phyloP scores from a whole-genome alignment of 352 stramenopile genomes.

The Globisporangium camurandrum region DNA sequence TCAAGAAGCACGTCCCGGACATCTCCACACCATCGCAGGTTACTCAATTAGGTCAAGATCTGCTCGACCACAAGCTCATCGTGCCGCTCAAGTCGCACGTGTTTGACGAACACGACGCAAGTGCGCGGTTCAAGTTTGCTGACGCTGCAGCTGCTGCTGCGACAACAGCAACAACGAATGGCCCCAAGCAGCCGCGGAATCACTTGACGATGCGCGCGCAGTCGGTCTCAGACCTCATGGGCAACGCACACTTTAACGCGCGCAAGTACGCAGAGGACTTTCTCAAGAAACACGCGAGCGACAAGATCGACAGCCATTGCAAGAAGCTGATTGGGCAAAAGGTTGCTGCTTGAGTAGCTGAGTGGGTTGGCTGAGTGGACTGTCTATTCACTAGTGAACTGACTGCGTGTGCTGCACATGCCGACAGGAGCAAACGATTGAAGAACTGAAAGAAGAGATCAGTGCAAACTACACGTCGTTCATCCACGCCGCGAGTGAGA shows the following conservation, averaged over 20 bases:
- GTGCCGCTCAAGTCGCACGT: conserved; percentile 70
- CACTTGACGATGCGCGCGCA: conserved; percentile 55
- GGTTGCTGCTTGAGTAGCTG: conserved; percentile 15
- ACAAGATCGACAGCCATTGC: conserved; percentile 74
- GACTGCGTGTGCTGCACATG: neutral
- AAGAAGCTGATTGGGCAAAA: conserved; percentile 70
- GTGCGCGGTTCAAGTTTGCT: conserved; percentile 50
- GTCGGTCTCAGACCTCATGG: conserved; percentile 79
- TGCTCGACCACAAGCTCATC: conserved; percentile 68
- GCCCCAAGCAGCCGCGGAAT: conserved; percentile 55
- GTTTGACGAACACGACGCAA: conserved; percentile 49
- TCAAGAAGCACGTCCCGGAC: conserved; percentile 34
- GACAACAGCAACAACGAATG: too few species aligned
- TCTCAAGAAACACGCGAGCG: conserved; percentile 57
- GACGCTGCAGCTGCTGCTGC: conserved; percentile 29
- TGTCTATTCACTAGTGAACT: neutral
- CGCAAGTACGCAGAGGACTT: conserved; percentile 77
- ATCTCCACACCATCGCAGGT: conserved; percentile 28
- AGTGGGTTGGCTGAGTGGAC: neutral
- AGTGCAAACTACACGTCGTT: conserved; percentile 79
- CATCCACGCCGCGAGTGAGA: conserved; percentile 60
- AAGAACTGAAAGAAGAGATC: conserved; percentile 79
- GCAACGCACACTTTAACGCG: conserved; percentile 50
- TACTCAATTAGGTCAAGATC: conserved; percentile 48
- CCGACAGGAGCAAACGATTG: conserved; percentile 67